Evolutionary conservation across 441 rosid species (phyloP), one percentile per base, ranked within the genome.

Genomic region (Bruguiera hainesii): DNA sequence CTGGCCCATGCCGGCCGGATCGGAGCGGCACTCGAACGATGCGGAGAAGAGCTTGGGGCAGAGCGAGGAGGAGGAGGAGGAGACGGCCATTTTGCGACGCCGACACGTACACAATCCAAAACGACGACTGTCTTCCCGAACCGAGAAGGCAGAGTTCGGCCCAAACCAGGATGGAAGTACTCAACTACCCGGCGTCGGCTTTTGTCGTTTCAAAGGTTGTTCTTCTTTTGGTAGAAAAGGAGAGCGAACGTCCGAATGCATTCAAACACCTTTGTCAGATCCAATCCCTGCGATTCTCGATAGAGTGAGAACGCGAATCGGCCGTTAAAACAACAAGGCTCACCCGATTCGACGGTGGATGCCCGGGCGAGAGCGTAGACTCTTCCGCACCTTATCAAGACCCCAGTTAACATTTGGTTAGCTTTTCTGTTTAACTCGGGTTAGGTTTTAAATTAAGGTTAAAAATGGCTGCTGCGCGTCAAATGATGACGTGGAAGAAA

Each of bases 21-120:
- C 93, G 65, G 96, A 82, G 65, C 98, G 93, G 80, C 98, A 92
- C 76, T 88, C 93, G 61, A 87, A 91, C 37, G 82, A 66, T 52
- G 83, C 61, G 23, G 80, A 48, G 37, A 76, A 67, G 60, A 78
- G n/a, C 64, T 81, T 77, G 53, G 72, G 65, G 46, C 64, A 76
- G 7, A 78, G 42, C 62, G 71, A 73, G 0, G 93, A 83, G 4
- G 95, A 53, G 9, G 58, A 79, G 66, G 26, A 26, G 26, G 26
- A 26, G 26, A 85, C 82, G 69, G 95, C 91, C 95, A 89, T 86
- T 65, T 60, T 21, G 23, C 48, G 33, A 30, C n/a, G 4, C 18
- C 64, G 29, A 65, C 16, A 74, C 77, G 53, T 73, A 67, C 65
- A 33, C 9, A 33, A 33, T 1, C 37, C 10, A 7, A 33, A 33